A percentile compares a stretch with the other conserved stretches of the same genome.
These are phyloP conservation scores for Blastocladiella emersonii DNA, from an alignment of 371 early-diverging fungal species.

Conservation along the genomic window DNA sequence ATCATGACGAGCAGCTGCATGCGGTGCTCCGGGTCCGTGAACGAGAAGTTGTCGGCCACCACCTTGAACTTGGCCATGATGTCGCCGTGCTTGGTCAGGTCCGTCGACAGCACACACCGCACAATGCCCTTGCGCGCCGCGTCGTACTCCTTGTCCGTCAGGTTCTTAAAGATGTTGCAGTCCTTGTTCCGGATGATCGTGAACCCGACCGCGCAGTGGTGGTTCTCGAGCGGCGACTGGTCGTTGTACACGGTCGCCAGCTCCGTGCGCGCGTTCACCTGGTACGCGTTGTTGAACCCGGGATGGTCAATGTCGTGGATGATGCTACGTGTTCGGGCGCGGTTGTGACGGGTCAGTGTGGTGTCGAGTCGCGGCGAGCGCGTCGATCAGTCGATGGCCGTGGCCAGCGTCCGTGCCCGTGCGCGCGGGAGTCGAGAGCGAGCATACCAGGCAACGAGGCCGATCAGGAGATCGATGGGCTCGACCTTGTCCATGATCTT, in stretches of 20 bases:
- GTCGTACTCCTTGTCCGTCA: conserved; percentile 21
- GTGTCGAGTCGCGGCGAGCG: too few species aligned
- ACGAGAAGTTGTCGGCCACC: conserved; percentile 22
- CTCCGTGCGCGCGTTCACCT: conserved; percentile 67
- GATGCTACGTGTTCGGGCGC: neutral
- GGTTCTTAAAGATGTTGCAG: conserved; percentile 24
- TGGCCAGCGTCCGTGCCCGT: too few species aligned
- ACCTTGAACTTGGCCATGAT: conserved; percentile 28
- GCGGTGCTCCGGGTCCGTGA: conserved; percentile 22
- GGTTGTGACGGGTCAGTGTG: too few species aligned
- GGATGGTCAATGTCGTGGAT: conserved; percentile 23
- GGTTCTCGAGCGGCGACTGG: conserved; percentile 68
- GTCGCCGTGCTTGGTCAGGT: conserved; percentile 39
- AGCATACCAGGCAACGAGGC: neutral
- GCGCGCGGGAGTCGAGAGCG: too few species aligned
- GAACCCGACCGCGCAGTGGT: conserved; percentile 53
- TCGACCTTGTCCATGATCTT: neutral
- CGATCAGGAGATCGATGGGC: conserved; percentile 4
- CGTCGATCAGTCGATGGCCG: too few species aligned
- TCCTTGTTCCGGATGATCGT: conserved; percentile 23
- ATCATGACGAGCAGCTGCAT: conserved; percentile 27
- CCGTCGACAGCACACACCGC: conserved; percentile 34
- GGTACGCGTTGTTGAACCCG: conserved; percentile 75
- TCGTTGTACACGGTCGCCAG: conserved; percentile 52
- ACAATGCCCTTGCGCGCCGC: conserved; percentile 29